A percentile compares a stretch with the other conserved stretches of the same genome.
These are phyloP conservation scores for Fraxinus platypoda DNA, from an alignment of 305 asterid species.

Conservation along the genomic window DNA sequence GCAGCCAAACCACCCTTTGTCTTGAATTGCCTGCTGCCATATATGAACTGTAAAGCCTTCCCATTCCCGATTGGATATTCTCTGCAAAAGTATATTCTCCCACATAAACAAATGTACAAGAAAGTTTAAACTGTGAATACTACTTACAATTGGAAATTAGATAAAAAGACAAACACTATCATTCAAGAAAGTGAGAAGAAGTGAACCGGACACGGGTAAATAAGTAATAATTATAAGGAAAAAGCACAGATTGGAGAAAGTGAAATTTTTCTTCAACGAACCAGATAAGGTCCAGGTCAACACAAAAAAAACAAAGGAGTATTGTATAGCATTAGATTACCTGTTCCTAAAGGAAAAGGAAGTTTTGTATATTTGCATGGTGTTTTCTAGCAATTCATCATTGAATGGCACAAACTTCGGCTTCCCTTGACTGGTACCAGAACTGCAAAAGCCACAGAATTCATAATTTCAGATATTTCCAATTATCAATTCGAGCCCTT, in stretches of 20 bases:
- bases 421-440: conserved; percentile 96
- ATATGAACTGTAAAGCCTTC: conserved; percentile 89
- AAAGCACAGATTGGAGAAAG: background rate
- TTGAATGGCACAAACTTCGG: conserved; percentile 98
- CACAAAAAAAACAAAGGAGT: background rate
- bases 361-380: conserved; percentile 84
- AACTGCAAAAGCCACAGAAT: conserved; percentile 45
- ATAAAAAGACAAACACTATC: background rate
- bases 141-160: background rate
- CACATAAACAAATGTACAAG: conserved; percentile 8
- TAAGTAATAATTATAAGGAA: background rate
- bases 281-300: conserved; percentile 6
- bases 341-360: conserved; percentile 88
- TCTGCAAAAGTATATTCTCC: conserved; percentile 38
- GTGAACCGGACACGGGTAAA: background rate
- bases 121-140: background rate
- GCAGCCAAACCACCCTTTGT: conserved; percentile 95
- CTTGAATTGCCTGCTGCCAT: conserved; percentile 87
- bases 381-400: conserved; percentile 78
- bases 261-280: background rate
- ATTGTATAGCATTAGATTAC: conserved; percentile 34
- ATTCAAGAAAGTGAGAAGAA: background rate
- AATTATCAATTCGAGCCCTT: background rate
- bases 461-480: background rate
- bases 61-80: conserved; percentile 75